These are phyloP conservation scores for Oryza glaberrima DNA, from an alignment of 176 grass and related monocot genomes.

Conservation along the genomic window DNA sequence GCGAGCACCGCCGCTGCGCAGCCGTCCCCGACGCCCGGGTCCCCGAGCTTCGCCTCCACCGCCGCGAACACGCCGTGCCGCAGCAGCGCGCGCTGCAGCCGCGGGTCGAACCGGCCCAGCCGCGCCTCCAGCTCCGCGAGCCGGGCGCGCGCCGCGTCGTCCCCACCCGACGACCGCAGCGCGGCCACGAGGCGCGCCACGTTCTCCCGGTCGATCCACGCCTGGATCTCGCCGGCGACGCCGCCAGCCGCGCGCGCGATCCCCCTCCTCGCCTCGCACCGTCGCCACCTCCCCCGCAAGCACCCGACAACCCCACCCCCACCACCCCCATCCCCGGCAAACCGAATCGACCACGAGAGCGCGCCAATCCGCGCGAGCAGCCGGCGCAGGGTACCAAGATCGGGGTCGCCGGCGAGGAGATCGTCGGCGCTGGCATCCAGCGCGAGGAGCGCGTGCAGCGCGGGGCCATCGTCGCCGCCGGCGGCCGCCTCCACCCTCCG, in stretches of 20 bases:
- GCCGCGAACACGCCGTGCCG: conserved; percentile 66
- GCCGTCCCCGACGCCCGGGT: conserved; percentile 51
- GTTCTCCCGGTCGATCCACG: conserved; percentile 70
- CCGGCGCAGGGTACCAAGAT: conserved; percentile 38
- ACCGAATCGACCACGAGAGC: conserved; percentile 17
- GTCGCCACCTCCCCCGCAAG: conserved; percentile 29
- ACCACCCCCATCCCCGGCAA: not conserved
- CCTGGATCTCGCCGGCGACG: conserved; percentile 63
- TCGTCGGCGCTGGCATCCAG: conserved; percentile 68
- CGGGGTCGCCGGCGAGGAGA: conserved; percentile 65
- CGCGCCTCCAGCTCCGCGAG: conserved; percentile 52
- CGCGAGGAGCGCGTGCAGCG: conserved; percentile 69
- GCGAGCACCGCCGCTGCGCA: conserved; percentile 60
- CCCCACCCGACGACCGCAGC: conserved; percentile 7
- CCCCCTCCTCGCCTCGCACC: not conserved
- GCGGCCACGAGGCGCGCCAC: conserved; percentile 61
- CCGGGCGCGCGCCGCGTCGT: conserved; percentile 13
- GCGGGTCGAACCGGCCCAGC: conserved; percentile 65
- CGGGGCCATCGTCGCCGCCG: not conserved
- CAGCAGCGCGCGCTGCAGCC: conserved; percentile 69
- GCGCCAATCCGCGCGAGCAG: conserved; percentile 44
- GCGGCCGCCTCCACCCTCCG: conserved; percentile 31
- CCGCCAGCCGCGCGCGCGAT: conserved; percentile 50
- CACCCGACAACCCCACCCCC: not conserved
- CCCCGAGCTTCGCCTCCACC: conserved; percentile 52